Evolutionary conservation across 768 basidiomycete species (phyloP).

Genomic region (Nidularia pulvinata): DNA sequence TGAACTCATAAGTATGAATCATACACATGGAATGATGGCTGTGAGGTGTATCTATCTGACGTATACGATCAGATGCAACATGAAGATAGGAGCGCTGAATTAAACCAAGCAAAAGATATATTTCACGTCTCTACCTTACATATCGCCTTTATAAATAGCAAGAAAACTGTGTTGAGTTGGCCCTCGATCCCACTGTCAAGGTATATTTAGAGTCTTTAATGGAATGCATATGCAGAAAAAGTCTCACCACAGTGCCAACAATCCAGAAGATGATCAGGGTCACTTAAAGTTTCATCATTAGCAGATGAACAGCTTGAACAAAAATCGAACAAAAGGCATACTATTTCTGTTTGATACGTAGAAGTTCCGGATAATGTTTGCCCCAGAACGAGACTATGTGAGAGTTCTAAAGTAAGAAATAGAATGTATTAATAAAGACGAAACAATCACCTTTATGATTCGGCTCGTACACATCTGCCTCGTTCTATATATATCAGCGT

Average conservation of each 20-base stretch:
- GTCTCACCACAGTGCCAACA: slow-evolving; percentile 50
- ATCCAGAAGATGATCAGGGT: slow-evolving; percentile 43
- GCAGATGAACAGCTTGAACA: background rate
- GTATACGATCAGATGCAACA: background rate
- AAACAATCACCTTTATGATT: slow-evolving; percentile 32
- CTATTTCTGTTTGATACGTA: slow-evolving; percentile 46
- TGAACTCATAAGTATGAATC: too few relatives aligned
- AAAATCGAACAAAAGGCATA: slow-evolving; percentile 15
- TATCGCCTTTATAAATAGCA: background rate
- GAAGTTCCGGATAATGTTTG: slow-evolving; percentile 32
- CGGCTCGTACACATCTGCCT: slow-evolving; percentile 47
- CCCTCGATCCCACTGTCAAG: too few relatives aligned
- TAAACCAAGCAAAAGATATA: background rate
- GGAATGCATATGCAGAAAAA: background rate
- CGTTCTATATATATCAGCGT: slow-evolving; percentile 27
- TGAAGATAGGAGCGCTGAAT: background rate
- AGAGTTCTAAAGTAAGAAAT: background rate
- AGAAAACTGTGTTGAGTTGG: too few relatives aligned
- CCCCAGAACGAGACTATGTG: slow-evolving; percentile 41
- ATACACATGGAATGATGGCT: too few relatives aligned
- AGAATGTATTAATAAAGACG: background rate
- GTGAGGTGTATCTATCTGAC: too few relatives aligned
- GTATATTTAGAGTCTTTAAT: too few relatives aligned
- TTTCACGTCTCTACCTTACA: too few relatives aligned
- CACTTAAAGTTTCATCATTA: slow-evolving; percentile 23